Conservation (phyloP, 2,329 filamentous ascomycete genomes). For the Monosporascus ibericus region DNA sequence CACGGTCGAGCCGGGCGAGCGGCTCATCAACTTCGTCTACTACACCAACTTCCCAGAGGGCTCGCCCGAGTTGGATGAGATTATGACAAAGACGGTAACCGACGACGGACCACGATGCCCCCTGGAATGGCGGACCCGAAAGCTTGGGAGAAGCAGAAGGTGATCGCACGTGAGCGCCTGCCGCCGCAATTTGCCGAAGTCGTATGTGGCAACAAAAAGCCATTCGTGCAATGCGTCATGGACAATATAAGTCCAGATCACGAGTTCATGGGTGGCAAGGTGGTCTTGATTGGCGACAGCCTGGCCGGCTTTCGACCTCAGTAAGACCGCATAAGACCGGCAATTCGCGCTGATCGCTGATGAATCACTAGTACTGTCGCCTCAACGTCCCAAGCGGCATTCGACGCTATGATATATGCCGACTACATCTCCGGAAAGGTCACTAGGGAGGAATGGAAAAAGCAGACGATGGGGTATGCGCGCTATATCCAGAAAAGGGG, state of each 20-base stretch:
- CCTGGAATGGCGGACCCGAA: slow-evolving; percentile 24
- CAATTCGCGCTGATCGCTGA: neutral
- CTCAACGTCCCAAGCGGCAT: slow-evolving; percentile 34
- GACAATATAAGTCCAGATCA: slow-evolving; percentile 30
- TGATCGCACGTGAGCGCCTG: slow-evolving; percentile 24
- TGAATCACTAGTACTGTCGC: slow-evolving; percentile 24
- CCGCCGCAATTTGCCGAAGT: slow-evolving; percentile 35
- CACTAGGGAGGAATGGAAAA: slow-evolving; percentile 26
- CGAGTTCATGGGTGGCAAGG: slow-evolving; percentile 29
- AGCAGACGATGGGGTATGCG: slow-evolving; percentile 28
- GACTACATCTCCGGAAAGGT: slow-evolving; percentile 27
- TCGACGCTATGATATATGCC: slow-evolving; percentile 29
- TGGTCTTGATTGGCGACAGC: slow-evolving; percentile 38
- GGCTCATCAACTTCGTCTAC: slow-evolving; percentile 40
- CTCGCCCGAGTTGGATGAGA: slow-evolving; percentile 24
- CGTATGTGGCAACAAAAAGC: slow-evolving; percentile 29
- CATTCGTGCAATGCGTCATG: slow-evolving; percentile 36
- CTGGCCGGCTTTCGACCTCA: slow-evolving; percentile 38
- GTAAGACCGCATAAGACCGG: neutral
- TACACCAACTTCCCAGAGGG: slow-evolving; percentile 34
- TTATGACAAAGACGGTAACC: slow-evolving; percentile 26
- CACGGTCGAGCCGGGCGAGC: slow-evolving; percentile 29
- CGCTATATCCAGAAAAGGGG: slow-evolving; percentile 27
- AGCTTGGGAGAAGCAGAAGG: slow-evolving; percentile 30
- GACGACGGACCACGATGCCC: slow-evolving; percentile 30